phyloP scores from a whole-genome alignment of 2,329 filamentous ascomycete genomes.

The Diatrype stigma region DNA sequence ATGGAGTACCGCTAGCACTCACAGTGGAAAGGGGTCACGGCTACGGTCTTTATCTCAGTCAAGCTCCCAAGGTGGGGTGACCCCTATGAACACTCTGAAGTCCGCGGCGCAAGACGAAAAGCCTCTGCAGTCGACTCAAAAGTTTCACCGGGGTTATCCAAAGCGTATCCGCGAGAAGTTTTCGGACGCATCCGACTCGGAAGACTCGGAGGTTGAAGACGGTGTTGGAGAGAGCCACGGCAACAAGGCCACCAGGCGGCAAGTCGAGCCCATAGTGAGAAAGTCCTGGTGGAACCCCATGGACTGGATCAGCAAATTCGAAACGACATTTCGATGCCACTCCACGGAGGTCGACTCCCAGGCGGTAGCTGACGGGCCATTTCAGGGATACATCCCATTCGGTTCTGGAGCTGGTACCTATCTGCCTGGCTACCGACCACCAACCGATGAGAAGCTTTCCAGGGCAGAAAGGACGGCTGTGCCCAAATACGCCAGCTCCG shows the following conservation, averaged over 20 bases:
- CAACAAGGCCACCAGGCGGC: neutral
- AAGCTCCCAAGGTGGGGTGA: neutral
- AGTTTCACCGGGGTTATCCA: constrained; percentile 3
- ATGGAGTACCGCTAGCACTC: neutral
- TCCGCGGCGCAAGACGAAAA: neutral
- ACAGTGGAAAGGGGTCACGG: neutral
- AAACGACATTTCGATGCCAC: constrained; percentile 4
- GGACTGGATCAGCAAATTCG: constrained; percentile 12
- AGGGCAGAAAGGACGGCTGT: constrained; percentile 11
- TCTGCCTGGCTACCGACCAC: constrained; percentile 10
- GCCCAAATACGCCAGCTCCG: neutral
- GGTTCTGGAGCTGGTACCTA: constrained; percentile 15
- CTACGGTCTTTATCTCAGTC: neutral
- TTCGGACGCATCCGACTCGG: constrained; percentile 2
- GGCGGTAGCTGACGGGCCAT: constrained; percentile 17
- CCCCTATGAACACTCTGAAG: constrained; percentile 5
- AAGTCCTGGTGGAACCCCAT: constrained; percentile 8
- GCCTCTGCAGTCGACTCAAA: neutral
- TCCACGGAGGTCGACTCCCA: no score
- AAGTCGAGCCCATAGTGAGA: neutral
- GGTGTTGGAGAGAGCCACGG: neutral
- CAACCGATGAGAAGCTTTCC: constrained; percentile 10
- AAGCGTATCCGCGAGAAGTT: constrained; percentile 4
- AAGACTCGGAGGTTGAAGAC: neutral
- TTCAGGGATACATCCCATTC: constrained; percentile 16